Percentiles rank a stretch among this genome's conserved stretches.
phyloP scores from a whole-genome alignment of 176 grass and related monocot species.

The Saccharum officinarum region DNA sequence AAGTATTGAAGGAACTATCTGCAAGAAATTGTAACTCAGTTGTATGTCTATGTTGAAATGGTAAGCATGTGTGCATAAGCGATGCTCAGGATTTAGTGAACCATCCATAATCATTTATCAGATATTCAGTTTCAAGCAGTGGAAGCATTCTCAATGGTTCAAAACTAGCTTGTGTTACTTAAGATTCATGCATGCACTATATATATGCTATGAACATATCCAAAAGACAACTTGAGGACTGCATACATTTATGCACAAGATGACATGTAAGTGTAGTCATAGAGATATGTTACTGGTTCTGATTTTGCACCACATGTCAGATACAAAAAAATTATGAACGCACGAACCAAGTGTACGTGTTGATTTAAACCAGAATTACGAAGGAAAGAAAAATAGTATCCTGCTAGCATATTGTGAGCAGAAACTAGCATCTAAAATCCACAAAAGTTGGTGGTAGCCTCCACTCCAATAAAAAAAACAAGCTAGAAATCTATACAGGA shows the following conservation, averaged over 20 bases:
- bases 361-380: not conserved
- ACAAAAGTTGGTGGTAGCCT: not conserved
- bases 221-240: not conserved
- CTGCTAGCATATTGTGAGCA: not conserved
- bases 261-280: not conserved
- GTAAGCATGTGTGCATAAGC: not conserved
- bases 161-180: constrained; percentile 1
- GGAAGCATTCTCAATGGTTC: not conserved
- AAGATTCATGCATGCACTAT: constrained; percentile 10
- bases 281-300: not conserved
- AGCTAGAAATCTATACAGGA: not conserved
- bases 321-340: not conserved
- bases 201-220: not conserved
- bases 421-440: not conserved
- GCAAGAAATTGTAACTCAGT: constrained; percentile 4
- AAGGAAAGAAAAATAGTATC: constrained; percentile 6
- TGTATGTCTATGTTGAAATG: not conserved
- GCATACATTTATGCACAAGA: constrained; percentile 2
- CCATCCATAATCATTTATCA: not conserved
- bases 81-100: not conserved
- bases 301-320: constrained; percentile 27
- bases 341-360: not conserved
- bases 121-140: not conserved
- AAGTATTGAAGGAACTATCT: not conserved
- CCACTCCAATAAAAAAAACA: not conserved